Conservation (phyloP, 2,329 filamentous ascomycete genomes). For the Pseudogymnoascus sp. region DNA sequence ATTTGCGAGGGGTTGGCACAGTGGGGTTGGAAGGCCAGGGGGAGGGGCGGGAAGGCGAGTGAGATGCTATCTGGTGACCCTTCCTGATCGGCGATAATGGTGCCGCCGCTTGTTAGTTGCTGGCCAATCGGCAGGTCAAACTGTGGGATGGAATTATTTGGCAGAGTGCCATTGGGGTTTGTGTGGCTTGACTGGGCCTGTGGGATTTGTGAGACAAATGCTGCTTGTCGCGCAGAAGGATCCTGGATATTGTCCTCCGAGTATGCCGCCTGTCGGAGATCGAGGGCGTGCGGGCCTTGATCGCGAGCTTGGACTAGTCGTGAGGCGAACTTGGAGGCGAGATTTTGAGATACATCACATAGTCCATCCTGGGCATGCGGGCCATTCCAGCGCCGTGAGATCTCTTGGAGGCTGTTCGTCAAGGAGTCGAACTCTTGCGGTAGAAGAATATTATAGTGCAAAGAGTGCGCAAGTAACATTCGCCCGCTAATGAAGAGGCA, state of each 20-base stretch:
- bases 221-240: background rate
- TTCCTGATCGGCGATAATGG: constrained; percentile 12
- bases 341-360: constrained; percentile 19
- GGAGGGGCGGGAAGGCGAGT: constrained; percentile 29
- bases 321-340: constrained; percentile 30
- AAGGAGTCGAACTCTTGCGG: constrained; percentile 27
- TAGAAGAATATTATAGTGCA: constrained; percentile 26
- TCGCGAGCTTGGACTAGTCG: constrained; percentile 24
- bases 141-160: background rate
- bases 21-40: constrained; percentile 25
- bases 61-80: constrained; percentile 25
- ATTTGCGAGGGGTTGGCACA: constrained; percentile 11
- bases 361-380: constrained; percentile 11
- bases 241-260: constrained; percentile 21
- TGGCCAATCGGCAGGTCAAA: background rate
- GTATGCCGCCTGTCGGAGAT: constrained; percentile 30
- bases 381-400: constrained; percentile 32
- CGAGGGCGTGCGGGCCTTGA: constrained; percentile 23
- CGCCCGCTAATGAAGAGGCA: constrained; percentile 26
- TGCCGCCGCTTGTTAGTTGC: background rate
- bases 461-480: constrained; percentile 27
- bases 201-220: background rate
- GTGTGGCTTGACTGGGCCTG: background rate
- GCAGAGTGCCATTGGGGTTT: background rate
- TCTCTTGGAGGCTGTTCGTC: constrained; percentile 28